Conservation (phyloP, 371 early-diverging fungal genomes). For the Rhizopus microsporus region DNA sequence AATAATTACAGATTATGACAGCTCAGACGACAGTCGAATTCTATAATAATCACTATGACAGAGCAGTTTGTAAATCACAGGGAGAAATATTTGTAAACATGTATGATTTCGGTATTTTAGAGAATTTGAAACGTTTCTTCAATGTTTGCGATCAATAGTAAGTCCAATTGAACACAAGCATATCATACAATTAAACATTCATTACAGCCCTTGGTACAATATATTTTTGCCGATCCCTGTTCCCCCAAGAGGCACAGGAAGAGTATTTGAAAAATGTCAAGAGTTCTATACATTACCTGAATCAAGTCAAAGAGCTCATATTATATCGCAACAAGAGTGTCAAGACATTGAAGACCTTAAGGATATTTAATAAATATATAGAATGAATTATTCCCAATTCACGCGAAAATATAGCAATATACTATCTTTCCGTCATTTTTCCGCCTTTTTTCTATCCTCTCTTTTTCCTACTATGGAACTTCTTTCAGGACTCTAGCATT, state of each 20-base stretch:
- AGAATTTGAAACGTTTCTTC: constrained; percentile 54
- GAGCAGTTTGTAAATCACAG: constrained; percentile 46
- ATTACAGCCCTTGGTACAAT: constrained; percentile 56
- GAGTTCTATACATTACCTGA: constrained; percentile 46
- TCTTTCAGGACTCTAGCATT: neutral
- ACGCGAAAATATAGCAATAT: too few species aligned
- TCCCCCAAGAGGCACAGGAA: constrained; percentile 53
- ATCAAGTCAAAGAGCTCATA: constrained; percentile 37
- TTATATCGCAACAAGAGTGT: constrained; percentile 36
- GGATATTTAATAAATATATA: constrained; percentile 32
- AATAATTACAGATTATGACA: constrained; percentile 40
- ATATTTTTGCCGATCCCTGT: constrained; percentile 55
- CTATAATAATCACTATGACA: constrained; percentile 60
- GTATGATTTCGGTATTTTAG: constrained; percentile 57
- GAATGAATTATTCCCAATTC: too few species aligned
- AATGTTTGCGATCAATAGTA: constrained; percentile 53
- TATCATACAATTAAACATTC: neutral
- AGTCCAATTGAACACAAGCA: constrained; percentile 13
- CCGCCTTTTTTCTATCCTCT: too few species aligned
- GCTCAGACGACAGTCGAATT: constrained; percentile 66
- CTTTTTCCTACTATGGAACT: neutral
- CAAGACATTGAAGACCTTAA: constrained; percentile 49
- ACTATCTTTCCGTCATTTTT: too few species aligned
- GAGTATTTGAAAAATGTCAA: constrained; percentile 49
- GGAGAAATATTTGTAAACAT: constrained; percentile 62